A percentile compares a stretch with the other conserved stretches of the same genome.
These are phyloP conservation scores for Carallia brachiata DNA, from an alignment of 345 rosid genomes.

Conservation along the genomic window DNA sequence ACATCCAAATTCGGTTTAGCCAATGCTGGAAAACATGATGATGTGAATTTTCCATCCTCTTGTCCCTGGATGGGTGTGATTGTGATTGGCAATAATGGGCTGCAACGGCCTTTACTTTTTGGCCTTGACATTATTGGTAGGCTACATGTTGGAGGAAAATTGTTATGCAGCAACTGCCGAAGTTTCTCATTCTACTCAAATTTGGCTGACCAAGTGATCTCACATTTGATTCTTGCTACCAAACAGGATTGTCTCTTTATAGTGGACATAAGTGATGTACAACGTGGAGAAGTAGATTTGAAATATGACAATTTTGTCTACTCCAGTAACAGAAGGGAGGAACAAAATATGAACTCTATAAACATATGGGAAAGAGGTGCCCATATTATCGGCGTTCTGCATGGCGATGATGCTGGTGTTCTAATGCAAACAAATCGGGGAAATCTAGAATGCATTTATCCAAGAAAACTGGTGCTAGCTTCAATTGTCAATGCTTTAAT, in stretches of 20 bases:
- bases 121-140: conserved; percentile 87
- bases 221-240: conserved; percentile 81
- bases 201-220: conserved; percentile 54
- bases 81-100: conserved; percentile 38
- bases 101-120: conserved; percentile 53
- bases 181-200: conserved; percentile 86
- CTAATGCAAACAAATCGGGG: conserved; percentile 82
- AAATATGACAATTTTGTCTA: conserved; percentile 52
- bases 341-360: conserved; percentile 54
- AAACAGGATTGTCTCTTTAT: conserved; percentile 85
- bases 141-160: conserved; percentile 60
- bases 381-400: conserved; percentile 74
- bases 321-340: conserved; percentile 48
- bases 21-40: conserved; percentile 27
- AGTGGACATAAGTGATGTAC: conserved; percentile 65
- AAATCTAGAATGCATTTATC: conserved; percentile 83
- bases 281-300: conserved; percentile 52
- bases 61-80: conserved; percentile 76
- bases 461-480: conserved; percentile 84
- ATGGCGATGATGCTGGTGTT: conserved; percentile 90
- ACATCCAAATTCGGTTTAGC: conserved; percentile 42
- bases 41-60: conserved; percentile 49
- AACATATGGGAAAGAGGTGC: conserved; percentile 95
- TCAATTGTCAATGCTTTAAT: conserved; percentile 72
- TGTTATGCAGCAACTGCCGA: conserved; percentile 77